Conservation (phyloP, 768 basidiomycete genomes). For the Collybia sp. region DNA sequence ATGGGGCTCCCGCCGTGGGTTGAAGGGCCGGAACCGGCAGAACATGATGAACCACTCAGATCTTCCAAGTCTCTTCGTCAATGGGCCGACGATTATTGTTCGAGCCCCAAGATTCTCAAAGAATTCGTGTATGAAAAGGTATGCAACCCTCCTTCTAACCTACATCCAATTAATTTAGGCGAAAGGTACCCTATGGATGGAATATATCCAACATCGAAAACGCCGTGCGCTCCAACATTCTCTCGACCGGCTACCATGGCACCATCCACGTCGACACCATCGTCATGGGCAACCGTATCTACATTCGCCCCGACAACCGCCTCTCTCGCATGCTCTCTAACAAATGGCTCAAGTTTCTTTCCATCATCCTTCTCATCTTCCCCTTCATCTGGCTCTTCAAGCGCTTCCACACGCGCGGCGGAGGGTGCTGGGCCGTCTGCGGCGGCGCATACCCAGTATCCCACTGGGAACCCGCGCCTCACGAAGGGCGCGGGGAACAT, state of each 20-base stretch:
- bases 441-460: conserved; percentile 77
- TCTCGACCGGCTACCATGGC: conserved; percentile 39
- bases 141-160: conserved; percentile 1
- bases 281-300: conserved; percentile 41
- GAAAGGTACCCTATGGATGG: conserved; percentile 43
- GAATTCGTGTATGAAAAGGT: conserved; percentile 78
- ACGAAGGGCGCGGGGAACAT: no score
- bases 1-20: conserved; percentile 49
- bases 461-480: conserved; percentile 27
- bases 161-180: background rate
- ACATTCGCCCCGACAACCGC: conserved; percentile 61
- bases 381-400: conserved; percentile 82
- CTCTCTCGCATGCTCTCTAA: conserved; percentile 67
- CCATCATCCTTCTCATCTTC: conserved; percentile 66
- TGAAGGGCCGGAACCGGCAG: conserved; percentile 13
- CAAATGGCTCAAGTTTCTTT: conserved; percentile 65
- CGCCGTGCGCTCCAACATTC: conserved; percentile 37
- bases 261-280: conserved; percentile 46
- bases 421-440: conserved; percentile 72
- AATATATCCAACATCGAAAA: conserved; percentile 35
- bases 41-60: conserved; percentile 21
- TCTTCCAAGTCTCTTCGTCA: conserved; percentile 62
- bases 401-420: conserved; percentile 60
- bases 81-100: conserved; percentile 84
- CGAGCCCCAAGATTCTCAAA: conserved; percentile 64